Evolutionary conservation across 139 green algal species (phyloP).

Genomic region (Trebouxia sp.): DNA sequence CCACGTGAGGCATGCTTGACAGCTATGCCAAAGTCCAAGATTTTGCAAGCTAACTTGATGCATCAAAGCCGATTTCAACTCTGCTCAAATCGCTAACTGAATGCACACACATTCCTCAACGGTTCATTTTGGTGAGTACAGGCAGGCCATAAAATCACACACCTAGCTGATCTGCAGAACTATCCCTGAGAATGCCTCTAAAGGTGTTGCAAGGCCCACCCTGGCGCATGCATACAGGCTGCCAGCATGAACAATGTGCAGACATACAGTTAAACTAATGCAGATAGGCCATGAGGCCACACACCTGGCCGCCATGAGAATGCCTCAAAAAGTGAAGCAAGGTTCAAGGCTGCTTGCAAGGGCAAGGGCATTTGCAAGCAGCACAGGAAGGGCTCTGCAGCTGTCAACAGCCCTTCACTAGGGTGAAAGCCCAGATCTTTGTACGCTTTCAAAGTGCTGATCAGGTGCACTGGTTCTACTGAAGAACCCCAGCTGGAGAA

Average conservation of each 20-base stretch:
- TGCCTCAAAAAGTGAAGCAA: neutral
- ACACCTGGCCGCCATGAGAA: constrained; percentile 6
- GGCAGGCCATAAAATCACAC: too few species aligned
- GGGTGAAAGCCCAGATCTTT: constrained; percentile 6
- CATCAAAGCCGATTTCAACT: too few species aligned
- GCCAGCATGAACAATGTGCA: neutral
- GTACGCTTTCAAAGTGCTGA: constrained; percentile 10
- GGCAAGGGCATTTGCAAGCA: neutral
- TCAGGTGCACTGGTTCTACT: neutral
- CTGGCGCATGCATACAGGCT: too few species aligned
- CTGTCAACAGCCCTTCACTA: neutral
- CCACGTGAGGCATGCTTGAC: too few species aligned
- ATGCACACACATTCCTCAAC: too few species aligned
- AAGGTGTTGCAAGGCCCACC: too few species aligned
- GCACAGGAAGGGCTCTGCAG: constrained; percentile 7
- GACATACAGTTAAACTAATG: neutral
- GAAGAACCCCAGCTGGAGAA: neutral
- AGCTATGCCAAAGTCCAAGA: too few species aligned
- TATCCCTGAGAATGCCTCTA: too few species aligned
- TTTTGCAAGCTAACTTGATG: too few species aligned
- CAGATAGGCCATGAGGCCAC: neutral
- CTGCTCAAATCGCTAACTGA: too few species aligned
- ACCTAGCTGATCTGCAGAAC: too few species aligned
- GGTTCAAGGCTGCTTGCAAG: neutral
- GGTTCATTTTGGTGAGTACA: too few species aligned